A percentile compares a stretch with the other conserved stretches of the same genome.
Conservation (phyloP, 306 rosid genomes). For the Geum urbanum region DNA sequence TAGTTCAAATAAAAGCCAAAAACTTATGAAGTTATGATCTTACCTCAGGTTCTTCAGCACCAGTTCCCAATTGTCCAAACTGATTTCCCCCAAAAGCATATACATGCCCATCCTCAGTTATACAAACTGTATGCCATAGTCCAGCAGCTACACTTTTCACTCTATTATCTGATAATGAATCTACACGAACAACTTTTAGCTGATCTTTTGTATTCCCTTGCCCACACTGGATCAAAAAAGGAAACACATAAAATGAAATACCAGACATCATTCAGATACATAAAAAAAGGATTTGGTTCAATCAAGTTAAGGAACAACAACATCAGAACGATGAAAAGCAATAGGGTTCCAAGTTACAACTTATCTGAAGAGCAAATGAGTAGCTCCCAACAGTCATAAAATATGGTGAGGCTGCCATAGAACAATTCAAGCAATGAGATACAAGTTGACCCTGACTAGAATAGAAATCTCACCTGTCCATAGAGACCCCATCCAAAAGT, state of each 20-base stretch:
- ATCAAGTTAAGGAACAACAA: not conserved
- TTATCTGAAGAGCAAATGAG: not conserved
- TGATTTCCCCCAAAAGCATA: constrained; percentile 88
- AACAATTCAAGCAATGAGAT: not conserved
- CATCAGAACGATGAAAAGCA: not conserved
- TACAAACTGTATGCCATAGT: constrained; percentile 84
- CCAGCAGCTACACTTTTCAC: constrained; percentile 69
- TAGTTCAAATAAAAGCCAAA: not conserved
- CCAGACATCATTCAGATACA: not conserved
- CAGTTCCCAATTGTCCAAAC: constrained; percentile 88
- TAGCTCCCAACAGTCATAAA: not conserved
- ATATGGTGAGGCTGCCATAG: not conserved
- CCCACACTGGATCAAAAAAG: constrained; percentile 53
- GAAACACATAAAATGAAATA: not conserved
- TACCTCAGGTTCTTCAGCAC: constrained; percentile 76
- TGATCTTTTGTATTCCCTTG: constrained; percentile 73
- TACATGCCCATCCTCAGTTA: constrained; percentile 55
- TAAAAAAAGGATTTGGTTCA: not conserved
- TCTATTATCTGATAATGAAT: constrained; percentile 49
- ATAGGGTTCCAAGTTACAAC: not conserved
- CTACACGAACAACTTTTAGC: constrained; percentile 60
- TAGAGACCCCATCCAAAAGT: constrained; percentile 91
- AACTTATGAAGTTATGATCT: not conserved
- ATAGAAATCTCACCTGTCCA: constrained; percentile 67
- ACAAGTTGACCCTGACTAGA: constrained; percentile 3